Base-by-base conservation (phyloP, 768 basidiomycete genomes). In the Rhizopogon salebrosus region DNA sequence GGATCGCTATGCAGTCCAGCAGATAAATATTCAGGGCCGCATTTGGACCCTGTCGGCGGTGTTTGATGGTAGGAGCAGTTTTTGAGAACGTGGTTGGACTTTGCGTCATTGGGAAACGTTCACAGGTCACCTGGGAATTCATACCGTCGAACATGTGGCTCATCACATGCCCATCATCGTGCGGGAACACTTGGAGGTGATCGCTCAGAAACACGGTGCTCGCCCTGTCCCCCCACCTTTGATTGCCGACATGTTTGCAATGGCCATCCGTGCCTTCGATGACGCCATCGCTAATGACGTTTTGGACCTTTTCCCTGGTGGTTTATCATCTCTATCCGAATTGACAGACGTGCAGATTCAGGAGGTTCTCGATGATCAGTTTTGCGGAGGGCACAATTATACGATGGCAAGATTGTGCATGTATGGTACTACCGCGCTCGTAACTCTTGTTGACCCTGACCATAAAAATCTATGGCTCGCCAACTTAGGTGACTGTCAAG, bases 401-500 rank as follows among this genome's bases (percentile, higher is more conserved):
- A 73, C 78, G 49, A 85, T 83, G 60, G 82, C 82, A 18, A 70
- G 84, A 46, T 73, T 87, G 45, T 86, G 85, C 62, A 87, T 91
- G 80, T 86, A 88, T 59, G 89, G 89, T 20, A 87, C 84, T 0
- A 90, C 89, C 3, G 87, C 84, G 5, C 77, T 90, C 29, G 78
- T 90, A 38, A 79, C 88, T 8, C 75, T 91, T 35, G 77, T 85
- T 38, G 87, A 89, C 69, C 85, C 87, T 34, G 73, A 80, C 18
- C 78, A 80, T 56, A 73, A 78, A 61, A 80, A 88, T 56, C 70
- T 90, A 20, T 91, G 89, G 89, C 70, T 90, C 42, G 88, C 87
- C 6, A 89, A 89, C 62, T 74, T 91, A 24, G 89, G 89, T 13
- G 89, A 91, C 62, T 89, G 86, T 64, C 84, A 87, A 74, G 86